Percentiles rank a stretch among this genome's conserved stretches.
Evolutionary conservation across 1,284 basidiomycete genomes (phyloP).

Genomic region (Malassezia pachydermatis): DNA sequence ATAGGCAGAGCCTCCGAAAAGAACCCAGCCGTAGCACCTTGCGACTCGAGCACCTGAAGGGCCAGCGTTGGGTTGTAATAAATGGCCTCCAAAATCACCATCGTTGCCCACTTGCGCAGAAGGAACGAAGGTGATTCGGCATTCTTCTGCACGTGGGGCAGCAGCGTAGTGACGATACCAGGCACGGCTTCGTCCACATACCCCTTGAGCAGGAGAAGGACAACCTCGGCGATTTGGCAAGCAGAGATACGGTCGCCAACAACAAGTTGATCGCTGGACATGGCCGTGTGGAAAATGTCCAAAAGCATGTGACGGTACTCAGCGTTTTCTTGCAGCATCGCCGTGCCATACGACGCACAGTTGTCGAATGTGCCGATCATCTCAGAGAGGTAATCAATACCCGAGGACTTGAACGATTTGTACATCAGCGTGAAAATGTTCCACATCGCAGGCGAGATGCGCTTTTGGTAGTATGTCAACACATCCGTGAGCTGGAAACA

Average conservation of each 20-base stretch:
- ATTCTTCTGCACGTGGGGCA: constrained; percentile 42
- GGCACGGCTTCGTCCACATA: constrained; percentile 52
- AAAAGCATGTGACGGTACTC: constrained; percentile 72
- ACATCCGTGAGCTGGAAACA: constrained; percentile 76
- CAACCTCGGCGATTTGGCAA: constrained; percentile 71
- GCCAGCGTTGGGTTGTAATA: constrained; percentile 71
- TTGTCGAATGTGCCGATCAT: constrained; percentile 83
- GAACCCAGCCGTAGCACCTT: constrained; percentile 58
- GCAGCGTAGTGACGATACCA: constrained; percentile 25
- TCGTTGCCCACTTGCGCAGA: constrained; percentile 66
- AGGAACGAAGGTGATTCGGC: constrained; percentile 53
- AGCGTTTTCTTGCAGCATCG: constrained; percentile 61
- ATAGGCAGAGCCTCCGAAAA: constrained; percentile 63
- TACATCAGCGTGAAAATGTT: constrained; percentile 72
- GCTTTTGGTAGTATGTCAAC: constrained; percentile 69
- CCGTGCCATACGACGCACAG: constrained; percentile 72
- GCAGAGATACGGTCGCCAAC: constrained; percentile 61
- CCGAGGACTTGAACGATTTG: constrained; percentile 70
- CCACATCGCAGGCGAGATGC: constrained; percentile 74
- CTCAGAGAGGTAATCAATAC: constrained; percentile 67
- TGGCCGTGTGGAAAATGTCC: constrained; percentile 70
- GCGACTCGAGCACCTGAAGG: constrained; percentile 62
- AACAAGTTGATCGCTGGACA: constrained; percentile 64
- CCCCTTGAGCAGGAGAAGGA: constrained; percentile 68
- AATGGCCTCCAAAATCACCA: constrained; percentile 72